phyloP scores from a whole-genome alignment of 1,284 basidiomycete species.

The Trichosporon inkin region DNA sequence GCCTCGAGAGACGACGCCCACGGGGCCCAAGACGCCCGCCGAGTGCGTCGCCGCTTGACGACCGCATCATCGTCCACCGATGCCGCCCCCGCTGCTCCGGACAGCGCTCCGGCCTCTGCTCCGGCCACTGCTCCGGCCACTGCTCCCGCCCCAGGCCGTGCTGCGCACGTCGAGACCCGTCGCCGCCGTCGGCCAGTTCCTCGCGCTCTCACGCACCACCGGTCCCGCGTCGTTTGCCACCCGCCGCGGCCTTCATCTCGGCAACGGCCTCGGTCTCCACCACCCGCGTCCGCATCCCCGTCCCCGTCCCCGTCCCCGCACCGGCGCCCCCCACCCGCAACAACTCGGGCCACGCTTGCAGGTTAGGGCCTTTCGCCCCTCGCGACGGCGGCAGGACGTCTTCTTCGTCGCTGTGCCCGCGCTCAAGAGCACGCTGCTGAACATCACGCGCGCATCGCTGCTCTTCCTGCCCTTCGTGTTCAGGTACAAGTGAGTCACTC shows the following conservation, averaged over 20 bases:
- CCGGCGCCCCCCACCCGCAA: neutral
- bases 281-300: neutral
- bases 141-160: neutral
- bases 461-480: slow-evolving; percentile 54
- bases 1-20: neutral
- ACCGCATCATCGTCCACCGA: neutral
- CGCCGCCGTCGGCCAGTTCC: neutral
- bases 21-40: neutral
- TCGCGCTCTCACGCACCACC: neutral
- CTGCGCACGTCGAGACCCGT: neutral
- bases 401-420: slow-evolving; percentile 54
- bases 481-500: slow-evolving; percentile 48
- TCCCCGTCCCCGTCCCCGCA: neutral
- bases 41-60: neutral
- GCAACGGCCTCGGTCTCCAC: neutral
- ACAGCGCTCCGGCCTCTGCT: neutral
- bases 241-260: neutral
- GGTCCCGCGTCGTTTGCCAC: slow-evolving; percentile 1
- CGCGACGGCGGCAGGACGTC: slow-evolving; percentile 46
- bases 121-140: neutral
- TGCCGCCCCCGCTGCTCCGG: neutral
- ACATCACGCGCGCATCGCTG: slow-evolving; percentile 50
- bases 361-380: slow-evolving; percentile 39
- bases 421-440: slow-evolving; percentile 50
- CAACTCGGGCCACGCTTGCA: neutral